Evolutionary conservation across 345 rosid genomes (phyloP).

Genomic region (Moricandia moricandioides): DNA sequence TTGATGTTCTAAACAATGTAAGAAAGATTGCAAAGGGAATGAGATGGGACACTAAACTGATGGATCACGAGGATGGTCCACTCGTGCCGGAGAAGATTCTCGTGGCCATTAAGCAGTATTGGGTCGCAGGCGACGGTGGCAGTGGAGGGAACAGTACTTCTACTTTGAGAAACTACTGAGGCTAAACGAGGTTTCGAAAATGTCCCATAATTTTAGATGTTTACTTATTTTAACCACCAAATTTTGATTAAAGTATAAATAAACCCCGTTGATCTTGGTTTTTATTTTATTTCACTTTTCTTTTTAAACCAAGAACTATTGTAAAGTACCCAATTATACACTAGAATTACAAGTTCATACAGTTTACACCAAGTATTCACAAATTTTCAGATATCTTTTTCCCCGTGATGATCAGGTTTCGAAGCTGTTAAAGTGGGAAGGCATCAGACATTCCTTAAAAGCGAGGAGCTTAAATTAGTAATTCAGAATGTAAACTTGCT

Average conservation of each 20-base stretch:
- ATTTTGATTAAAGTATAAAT: no score
- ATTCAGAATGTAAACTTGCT: no score
- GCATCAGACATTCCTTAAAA: neutral
- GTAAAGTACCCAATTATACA: neutral
- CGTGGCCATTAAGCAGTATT: conserved; percentile 56
- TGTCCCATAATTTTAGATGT: no score
- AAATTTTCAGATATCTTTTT: neutral
- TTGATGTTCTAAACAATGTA: conserved; percentile 46
- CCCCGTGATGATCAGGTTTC: no score
- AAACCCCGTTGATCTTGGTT: no score
- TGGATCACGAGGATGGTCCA: conserved; percentile 75
- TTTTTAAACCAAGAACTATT: neutral
- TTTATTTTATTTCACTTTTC: no score
- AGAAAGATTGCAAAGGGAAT: conserved; percentile 46
- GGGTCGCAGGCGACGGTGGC: conserved; percentile 41
- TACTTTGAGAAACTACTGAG: neutral
- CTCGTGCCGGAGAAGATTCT: conserved; percentile 57
- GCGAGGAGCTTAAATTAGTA: neutral
- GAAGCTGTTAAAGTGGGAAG: neutral
- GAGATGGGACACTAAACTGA: conserved; percentile 62
- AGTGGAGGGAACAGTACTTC: neutral
- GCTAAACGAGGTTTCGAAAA: no score
- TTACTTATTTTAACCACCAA: no score
- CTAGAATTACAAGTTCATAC: neutral
- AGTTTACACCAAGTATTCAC: neutral